Base-by-base conservation (phyloP, 2,329 filamentous ascomycete species). In the Neocucurbitaria cava region DNA sequence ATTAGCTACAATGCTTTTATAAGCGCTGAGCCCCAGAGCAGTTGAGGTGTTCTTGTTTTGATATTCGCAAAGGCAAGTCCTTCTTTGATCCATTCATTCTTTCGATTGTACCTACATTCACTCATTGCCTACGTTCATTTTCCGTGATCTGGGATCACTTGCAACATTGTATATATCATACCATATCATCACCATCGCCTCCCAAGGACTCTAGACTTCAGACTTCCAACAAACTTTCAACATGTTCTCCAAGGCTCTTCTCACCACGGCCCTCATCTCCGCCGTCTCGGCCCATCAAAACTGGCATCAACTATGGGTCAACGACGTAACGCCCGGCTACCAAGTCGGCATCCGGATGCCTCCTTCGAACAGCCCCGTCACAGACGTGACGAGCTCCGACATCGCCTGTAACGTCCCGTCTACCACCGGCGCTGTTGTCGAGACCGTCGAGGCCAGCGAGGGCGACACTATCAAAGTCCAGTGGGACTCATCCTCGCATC, bases 261-360 rank as follows among this genome's bases (percentile, higher is more conserved):
- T 72, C 28, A 54, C 62, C 44, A 64, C 59, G 41, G 54, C 61
- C 23, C 64, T 73, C 42, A 40, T 71, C 56, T 54, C 66, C 44
- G 63, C 64, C 44, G 68, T 60, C 48, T 68, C 70, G 42, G 70
- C 70, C 44, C 70, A 73, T 48, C 69, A 73, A 52, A 73, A 70
- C 62, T 53, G 67, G 48, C 65, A 71, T 51, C 65, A 72, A 47
- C 49, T 73, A 43, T 72, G 65, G 66, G 49, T 72, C 62, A 73
- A 73, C 54, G 63, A 62, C 51, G 64, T 56, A 15, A 60, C 69
- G 5, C 67, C 70, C 2, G 68, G 69, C 7, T 64, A 67, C 54
- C 66, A 75, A 44, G 56, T 66, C 53, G 72, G 71, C 41, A 68
- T 76, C 46, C 65, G 73, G 35, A 73, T 72, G 69, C 72, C 72